Evolutionary conservation across 1,139 yeast genomes (phyloP), one percentile per base, ranked within the genome.

Genomic region (Saccharomyces pastorianus): DNA sequence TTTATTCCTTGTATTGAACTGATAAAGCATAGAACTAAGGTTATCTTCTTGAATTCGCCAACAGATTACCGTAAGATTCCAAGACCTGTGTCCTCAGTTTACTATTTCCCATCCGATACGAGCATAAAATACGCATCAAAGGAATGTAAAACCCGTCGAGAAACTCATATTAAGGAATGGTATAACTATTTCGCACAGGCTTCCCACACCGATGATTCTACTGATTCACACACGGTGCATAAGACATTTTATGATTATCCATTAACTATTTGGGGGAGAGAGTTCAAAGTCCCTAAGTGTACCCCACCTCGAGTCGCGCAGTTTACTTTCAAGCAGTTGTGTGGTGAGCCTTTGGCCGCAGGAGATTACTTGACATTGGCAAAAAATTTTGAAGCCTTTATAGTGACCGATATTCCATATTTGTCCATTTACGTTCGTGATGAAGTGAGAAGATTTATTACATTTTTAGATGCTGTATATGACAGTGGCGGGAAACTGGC

Each of bases 381-480:
- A 4, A 77, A 80, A n/a, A 75, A 83, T 27, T 93, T 84, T 73
- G 81, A 82, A 55, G 80, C 91, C 9, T 86, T 91, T 62, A 82
- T 93, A 13, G 78, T 93, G 47, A 90, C 98, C 0, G 98, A 91
- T 66, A 90, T 93, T 49, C 99, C 99, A 4, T 84, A 84, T 59
- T 73, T 93, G 60, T 83, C 95, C 20, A 78, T 86, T 27, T 79
- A 85, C 59, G 86, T 82, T 49, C 79, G 96, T 61, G 97, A 93
- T 65, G 80, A 85, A 59, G 89, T 91, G 17, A 78, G 98, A 61
- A 75, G 99, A 61, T 91, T 93, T 66, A 93, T 93, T 65, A 93
- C 96, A 0, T 91, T 93, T 64, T 73, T 93, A 54, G 99, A 93
- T 71, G 97, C 99, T 0, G 93, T 93, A 1, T 93, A 93, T 69